Evolutionary conservation across 805 yeast species (phyloP).

Genomic region (Yarrowia hollandica): DNA sequence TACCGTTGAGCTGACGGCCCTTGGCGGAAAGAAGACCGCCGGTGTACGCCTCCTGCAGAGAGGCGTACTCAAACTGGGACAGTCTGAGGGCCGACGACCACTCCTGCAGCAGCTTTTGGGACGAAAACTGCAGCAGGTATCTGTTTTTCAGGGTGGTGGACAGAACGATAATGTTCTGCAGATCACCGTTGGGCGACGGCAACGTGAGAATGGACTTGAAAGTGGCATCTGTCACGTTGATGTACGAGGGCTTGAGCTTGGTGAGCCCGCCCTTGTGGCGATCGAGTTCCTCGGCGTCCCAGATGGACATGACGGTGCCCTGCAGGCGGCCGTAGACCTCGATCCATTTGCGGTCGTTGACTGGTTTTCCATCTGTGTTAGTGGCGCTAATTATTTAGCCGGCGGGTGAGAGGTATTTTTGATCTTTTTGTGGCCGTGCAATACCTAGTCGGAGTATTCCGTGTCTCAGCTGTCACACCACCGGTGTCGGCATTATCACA

Average conservation of each 20-base stretch:
- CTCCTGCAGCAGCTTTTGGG: slow-evolving; percentile 59
- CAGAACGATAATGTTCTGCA: slow-evolving; percentile 78
- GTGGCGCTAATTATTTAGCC: no score
- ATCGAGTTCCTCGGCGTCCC: slow-evolving; percentile 65
- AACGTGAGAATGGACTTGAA: slow-evolving; percentile 69
- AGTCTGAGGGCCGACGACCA: slow-evolving; percentile 88
- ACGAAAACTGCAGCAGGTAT: slow-evolving; percentile 73
- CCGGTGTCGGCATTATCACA: neutral
- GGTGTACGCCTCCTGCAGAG: slow-evolving; percentile 93
- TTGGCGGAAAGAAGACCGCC: slow-evolving; percentile 91
- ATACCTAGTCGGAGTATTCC: neutral
- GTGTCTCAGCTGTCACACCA: slow-evolving; percentile 39
- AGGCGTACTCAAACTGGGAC: slow-evolving; percentile 73
- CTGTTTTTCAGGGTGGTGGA: slow-evolving; percentile 92
- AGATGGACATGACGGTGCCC: slow-evolving; percentile 88
- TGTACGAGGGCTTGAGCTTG: slow-evolving; percentile 72
- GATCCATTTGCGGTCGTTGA: slow-evolving; percentile 71
- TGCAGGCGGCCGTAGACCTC: slow-evolving; percentile 90
- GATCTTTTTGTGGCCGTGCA: no score
- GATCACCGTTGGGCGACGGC: slow-evolving; percentile 64
- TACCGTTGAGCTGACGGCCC: slow-evolving; percentile 84
- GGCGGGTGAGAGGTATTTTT: no score
- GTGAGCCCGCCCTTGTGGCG: slow-evolving; percentile 57
- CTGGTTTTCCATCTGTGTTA: slow-evolving; percentile 75
- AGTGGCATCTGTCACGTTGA: slow-evolving; percentile 87